Conservation (phyloP, 768 basidiomycete species). For the Cantharellus anzutake region DNA sequence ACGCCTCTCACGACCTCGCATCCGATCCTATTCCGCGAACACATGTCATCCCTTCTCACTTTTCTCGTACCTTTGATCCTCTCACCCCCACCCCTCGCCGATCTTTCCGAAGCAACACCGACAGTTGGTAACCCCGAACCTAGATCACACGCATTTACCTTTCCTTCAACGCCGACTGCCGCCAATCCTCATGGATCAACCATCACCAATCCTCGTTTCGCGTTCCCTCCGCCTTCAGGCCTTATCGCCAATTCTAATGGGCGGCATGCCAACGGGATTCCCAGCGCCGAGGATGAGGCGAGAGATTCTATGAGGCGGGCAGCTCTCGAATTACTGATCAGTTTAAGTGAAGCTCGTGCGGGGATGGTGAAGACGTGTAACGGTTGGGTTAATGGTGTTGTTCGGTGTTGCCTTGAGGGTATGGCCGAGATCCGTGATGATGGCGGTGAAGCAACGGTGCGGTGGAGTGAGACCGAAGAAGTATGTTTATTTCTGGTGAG, state of each 20-base stretch:
- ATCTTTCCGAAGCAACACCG: slow-evolving; percentile 32
- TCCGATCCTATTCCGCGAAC: slow-evolving; percentile 54
- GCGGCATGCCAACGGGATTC: background rate
- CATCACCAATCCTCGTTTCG: background rate
- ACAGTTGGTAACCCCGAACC: slow-evolving; percentile 30
- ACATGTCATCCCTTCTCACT: slow-evolving; percentile 43
- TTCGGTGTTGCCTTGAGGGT: slow-evolving; percentile 61
- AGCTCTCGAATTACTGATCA: slow-evolving; percentile 69
- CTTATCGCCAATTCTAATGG: background rate
- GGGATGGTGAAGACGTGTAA: slow-evolving; percentile 45
- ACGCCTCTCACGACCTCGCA: slow-evolving; percentile 52
- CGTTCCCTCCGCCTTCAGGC: background rate
- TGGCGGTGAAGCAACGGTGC: slow-evolving; percentile 15
- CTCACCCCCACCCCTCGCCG: slow-evolving; percentile 21
- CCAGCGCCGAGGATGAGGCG: slow-evolving; percentile 32
- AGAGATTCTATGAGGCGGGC: slow-evolving; percentile 48
- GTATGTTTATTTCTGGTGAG: slow-evolving; percentile 19
- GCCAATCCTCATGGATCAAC: slow-evolving; percentile 6
- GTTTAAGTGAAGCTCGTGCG: slow-evolving; percentile 55
- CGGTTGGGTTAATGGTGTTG: slow-evolving; percentile 52
- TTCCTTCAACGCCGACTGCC: slow-evolving; percentile 10
- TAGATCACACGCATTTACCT: slow-evolving; percentile 5
- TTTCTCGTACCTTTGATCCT: slow-evolving; percentile 59
- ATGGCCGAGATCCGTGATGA: slow-evolving; percentile 64
- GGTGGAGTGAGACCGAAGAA: slow-evolving; percentile 23